phyloP scores from a whole-genome alignment of 768 basidiomycete species.

The Mycena venus region DNA sequence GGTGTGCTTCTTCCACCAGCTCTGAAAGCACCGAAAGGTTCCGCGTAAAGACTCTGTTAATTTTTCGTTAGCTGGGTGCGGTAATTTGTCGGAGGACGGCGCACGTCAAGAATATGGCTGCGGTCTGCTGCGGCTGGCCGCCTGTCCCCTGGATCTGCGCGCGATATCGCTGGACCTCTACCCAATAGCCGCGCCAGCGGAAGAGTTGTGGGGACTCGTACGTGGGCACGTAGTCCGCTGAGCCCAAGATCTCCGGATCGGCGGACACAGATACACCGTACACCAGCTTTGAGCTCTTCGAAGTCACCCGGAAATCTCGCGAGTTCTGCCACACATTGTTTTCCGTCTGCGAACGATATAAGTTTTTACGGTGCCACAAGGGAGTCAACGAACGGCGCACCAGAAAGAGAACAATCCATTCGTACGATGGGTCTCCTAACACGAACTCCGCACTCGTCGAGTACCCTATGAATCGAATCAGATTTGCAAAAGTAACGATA shows the following conservation, averaged over 20 bases:
- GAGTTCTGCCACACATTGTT: slow-evolving; percentile 58
- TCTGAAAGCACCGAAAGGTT: slow-evolving; percentile 51
- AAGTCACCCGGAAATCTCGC: slow-evolving; percentile 56
- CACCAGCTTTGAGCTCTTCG: slow-evolving; percentile 55
- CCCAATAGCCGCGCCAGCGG: slow-evolving; percentile 56
- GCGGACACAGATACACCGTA: slow-evolving; percentile 50
- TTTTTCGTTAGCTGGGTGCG: not conserved
- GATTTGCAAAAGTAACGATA: not conserved
- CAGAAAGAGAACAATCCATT: slow-evolving; percentile 62
- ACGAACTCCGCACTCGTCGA: slow-evolving; percentile 60
- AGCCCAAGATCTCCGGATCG: slow-evolving; percentile 35
- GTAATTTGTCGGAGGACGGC: not conserved
- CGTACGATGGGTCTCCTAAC: slow-evolving; percentile 61
- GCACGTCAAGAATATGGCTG: slow-evolving; percentile 46
- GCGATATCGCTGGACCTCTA: slow-evolving; percentile 50
- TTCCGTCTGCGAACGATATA: slow-evolving; percentile 47
- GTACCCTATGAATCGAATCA: slow-evolving; percentile 48
- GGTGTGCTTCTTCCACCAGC: slow-evolving; percentile 53
- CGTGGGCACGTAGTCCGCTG: slow-evolving; percentile 57
- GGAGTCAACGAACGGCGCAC: slow-evolving; percentile 40
- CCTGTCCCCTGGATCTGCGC: slow-evolving; percentile 30
- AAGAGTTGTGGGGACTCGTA: slow-evolving; percentile 57
- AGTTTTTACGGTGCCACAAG: not conserved
- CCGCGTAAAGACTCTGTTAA: slow-evolving; percentile 54
- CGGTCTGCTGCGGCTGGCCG: slow-evolving; percentile 29